Percentiles rank a stretch among this genome's conserved stretches.
phyloP scores from a whole-genome alignment of 176 grass and related monocot genomes.

The Triticum turgidum region DNA sequence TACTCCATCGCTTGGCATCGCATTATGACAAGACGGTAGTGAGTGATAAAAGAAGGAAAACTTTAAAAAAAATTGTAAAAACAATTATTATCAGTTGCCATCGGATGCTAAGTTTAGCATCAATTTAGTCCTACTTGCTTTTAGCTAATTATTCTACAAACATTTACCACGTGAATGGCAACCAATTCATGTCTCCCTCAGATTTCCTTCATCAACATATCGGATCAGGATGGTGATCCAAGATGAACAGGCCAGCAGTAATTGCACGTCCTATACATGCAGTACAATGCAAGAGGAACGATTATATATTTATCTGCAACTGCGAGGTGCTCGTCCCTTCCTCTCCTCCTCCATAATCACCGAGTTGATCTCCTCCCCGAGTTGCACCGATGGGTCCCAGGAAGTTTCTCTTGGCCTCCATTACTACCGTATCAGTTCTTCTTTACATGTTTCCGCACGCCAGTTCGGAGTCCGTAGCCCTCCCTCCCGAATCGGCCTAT shows the following conservation, averaged over 20 bases:
- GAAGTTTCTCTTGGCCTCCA: slow-evolving; percentile 27
- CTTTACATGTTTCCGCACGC: neutral
- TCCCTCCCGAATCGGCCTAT: slow-evolving; percentile 16
- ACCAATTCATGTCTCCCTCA: neutral
- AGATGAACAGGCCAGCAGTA: neutral
- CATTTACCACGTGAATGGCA: neutral
- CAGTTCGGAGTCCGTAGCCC: slow-evolving; percentile 17
- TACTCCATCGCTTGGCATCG: neutral
- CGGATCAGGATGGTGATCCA: neutral
- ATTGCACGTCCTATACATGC: neutral
- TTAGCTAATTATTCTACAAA: neutral
- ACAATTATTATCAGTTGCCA: neutral
- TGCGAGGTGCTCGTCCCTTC: slow-evolving; percentile 13
- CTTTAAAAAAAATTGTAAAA: neutral
- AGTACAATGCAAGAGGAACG: neutral
- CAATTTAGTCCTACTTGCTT: neutral
- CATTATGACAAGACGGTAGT: neutral
- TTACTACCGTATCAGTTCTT: slow-evolving; percentile 23
- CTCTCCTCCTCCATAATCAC: slow-evolving; percentile 26
- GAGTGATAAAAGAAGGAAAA: neutral
- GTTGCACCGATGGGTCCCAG: slow-evolving; percentile 26
- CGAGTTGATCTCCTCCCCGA: neutral
- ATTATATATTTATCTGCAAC: neutral
- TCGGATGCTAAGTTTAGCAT: neutral
- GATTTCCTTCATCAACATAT: neutral